These are phyloP conservation scores for Fimicolochytrium jonesii DNA, from an alignment of 192 early-diverging fungal species.

Conservation along the genomic window DNA sequence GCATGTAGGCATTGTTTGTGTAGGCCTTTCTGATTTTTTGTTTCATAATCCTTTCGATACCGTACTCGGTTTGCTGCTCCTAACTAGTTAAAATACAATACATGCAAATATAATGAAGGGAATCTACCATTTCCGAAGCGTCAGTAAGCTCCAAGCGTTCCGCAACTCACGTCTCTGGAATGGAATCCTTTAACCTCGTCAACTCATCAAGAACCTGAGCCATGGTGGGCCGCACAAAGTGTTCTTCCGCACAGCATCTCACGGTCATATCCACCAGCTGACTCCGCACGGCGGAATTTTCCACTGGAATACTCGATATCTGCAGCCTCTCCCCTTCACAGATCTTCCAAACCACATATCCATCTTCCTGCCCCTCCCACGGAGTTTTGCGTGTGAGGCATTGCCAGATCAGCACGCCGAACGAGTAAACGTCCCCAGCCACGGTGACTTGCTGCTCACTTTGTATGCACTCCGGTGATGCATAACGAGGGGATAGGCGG, in stretches of 20 bases:
- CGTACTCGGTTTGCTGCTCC: too few relatives aligned
- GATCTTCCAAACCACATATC: constrained; percentile 18
- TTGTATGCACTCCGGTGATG: constrained; percentile 11
- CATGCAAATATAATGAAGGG: too few relatives aligned
- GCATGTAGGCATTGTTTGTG: too few relatives aligned
- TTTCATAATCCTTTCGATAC: too few relatives aligned
- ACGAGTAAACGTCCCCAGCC: constrained; percentile 16
- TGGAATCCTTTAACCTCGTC: constrained; percentile 6
- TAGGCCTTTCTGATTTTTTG: too few relatives aligned
- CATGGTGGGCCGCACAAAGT: constrained; percentile 3
- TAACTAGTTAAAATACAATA: too few relatives aligned
- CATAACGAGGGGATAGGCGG: constrained; percentile 9
- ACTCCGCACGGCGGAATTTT: background rate
- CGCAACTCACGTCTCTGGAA: too few relatives aligned
- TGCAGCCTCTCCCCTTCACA: constrained; percentile 16
- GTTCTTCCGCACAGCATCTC: constrained; percentile 3
- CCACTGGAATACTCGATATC: background rate
- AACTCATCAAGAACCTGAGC: background rate
- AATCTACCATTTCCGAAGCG: too few relatives aligned
- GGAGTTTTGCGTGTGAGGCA: constrained; percentile 19
- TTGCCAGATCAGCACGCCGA: constrained; percentile 22
- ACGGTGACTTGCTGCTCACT: background rate
- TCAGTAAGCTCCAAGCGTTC: too few relatives aligned
- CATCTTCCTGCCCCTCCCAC: constrained; percentile 26
- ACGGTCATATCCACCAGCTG: constrained; percentile 1